phyloP scores from a whole-genome alignment of 2,329 filamentous ascomycete genomes.

The Aspergillus costaricaensis region DNA sequence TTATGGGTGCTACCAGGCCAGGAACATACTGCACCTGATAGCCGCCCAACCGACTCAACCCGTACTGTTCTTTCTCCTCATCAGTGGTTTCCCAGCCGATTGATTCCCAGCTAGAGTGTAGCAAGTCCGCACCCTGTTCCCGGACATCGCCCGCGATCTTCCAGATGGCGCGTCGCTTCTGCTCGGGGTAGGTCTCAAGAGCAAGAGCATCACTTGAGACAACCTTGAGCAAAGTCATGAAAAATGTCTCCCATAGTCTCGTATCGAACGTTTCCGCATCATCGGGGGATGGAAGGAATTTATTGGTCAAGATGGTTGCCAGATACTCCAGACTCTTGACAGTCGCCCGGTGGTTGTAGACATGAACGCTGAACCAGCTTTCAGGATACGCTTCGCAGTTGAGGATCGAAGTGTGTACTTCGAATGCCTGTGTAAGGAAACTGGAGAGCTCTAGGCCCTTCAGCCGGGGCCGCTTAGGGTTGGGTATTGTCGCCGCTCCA shows the following conservation, averaged over 20 bases:
- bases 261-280: slow-evolving; percentile 91
- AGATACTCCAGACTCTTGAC: slow-evolving; percentile 84
- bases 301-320: slow-evolving; percentile 75
- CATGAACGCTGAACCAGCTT: slow-evolving; percentile 88
- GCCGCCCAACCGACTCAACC: slow-evolving; percentile 81
- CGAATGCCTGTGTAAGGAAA: slow-evolving; percentile 75
- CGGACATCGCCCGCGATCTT: slow-evolving; percentile 97
- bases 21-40: slow-evolving; percentile 99
- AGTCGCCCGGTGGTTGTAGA: slow-evolving; percentile 87
- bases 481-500: slow-evolving; percentile 72
- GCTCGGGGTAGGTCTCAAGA: slow-evolving; percentile 93
- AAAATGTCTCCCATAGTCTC: slow-evolving; percentile 91
- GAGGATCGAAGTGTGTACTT: slow-evolving; percentile 85
- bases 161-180: slow-evolving; percentile 95
- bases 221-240: slow-evolving; percentile 82
- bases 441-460: slow-evolving; percentile 75
- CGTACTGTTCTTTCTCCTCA: slow-evolving; percentile 77
- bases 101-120: slow-evolving; percentile 86
- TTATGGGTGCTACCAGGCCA: slow-evolving; percentile 83
- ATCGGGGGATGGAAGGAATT: slow-evolving; percentile 83
- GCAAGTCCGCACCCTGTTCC: slow-evolving; percentile 82
- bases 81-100: slow-evolving; percentile 91
- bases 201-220: slow-evolving; percentile 87
- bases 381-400: slow-evolving; percentile 85
- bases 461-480: slow-evolving; percentile 72